These are phyloP conservation scores for Hypoxylon rubiginosum DNA, from an alignment of 2,329 filamentous ascomycete species.

Conservation along the genomic window DNA sequence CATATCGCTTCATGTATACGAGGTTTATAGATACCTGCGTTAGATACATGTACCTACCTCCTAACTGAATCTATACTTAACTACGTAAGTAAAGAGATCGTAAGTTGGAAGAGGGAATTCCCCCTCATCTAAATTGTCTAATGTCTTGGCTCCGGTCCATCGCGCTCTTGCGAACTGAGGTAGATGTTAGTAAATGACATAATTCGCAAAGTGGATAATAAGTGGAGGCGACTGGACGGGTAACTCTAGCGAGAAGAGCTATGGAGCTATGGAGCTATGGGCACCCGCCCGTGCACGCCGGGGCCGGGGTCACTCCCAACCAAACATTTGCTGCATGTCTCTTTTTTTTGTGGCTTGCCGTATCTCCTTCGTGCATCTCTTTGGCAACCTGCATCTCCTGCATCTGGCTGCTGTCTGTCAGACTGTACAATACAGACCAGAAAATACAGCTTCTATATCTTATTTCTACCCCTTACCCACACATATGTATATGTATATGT, in stretches of 20 bases:
- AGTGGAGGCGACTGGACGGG: neutral
- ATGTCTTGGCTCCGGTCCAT: neutral
- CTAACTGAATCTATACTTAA: no score
- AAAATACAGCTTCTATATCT: neutral
- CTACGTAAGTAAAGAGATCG: no score
- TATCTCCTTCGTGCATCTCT: constrained; percentile 11
- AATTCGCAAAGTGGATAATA: constrained; percentile 24
- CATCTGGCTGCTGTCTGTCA: neutral
- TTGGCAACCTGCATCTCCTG: constrained; percentile 1
- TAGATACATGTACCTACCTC: neutral
- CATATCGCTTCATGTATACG: neutral
- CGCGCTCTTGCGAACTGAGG: constrained; percentile 5
- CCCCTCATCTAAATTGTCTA: neutral
- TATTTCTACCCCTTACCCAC: neutral
- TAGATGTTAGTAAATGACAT: constrained; percentile 26
- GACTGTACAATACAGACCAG: neutral
- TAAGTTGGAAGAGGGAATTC: neutral
- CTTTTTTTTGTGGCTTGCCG: constrained; percentile 10
- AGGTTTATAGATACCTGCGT: neutral
- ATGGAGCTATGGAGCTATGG: constrained; percentile 9
- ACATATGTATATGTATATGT: neutral
- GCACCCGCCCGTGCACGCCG: constrained; percentile 12
- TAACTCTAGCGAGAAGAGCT: constrained; percentile 21
- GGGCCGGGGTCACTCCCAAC: neutral
- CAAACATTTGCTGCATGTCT: constrained; percentile 13